Percentiles rank a stretch among this genome's conserved stretches.
These are phyloP conservation scores for Carallia brachiata DNA, from an alignment of 345 rosid species.

Conservation along the genomic window DNA sequence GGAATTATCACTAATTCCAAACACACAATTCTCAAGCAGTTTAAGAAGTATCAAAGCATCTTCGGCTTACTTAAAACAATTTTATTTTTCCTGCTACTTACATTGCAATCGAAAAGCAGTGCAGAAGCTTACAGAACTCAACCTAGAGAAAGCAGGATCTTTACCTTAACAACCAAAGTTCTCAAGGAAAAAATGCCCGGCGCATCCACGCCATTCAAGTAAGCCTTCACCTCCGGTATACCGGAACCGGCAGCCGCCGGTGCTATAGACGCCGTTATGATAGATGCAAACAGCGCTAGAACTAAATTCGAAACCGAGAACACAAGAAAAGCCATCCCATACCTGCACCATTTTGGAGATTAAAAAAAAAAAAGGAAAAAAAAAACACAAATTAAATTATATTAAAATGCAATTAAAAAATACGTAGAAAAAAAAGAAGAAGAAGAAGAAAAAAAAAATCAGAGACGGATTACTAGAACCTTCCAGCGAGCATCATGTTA, in stretches of 20 bases:
- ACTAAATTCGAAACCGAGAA: constrained; percentile 64
- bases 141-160: neutral
- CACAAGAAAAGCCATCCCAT: constrained; percentile 58
- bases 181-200: constrained; percentile 68
- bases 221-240: constrained; percentile 94
- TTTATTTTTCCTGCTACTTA: neutral
- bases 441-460: neutral
- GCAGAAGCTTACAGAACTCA: neutral
- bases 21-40: no score
- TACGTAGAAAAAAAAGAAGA: neutral
- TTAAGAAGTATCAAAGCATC: no score
- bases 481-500: constrained; percentile 66
- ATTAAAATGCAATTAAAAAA: neutral
- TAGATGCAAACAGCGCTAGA: constrained; percentile 65
- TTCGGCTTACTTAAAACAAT: neutral
- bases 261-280: constrained; percentile 60
- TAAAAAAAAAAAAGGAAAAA: neutral
- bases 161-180: constrained; percentile 75
- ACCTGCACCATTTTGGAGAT: constrained; percentile 39
- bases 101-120: neutral
- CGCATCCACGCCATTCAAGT: constrained; percentile 92
- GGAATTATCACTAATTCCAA: no score
- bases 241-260: constrained; percentile 97
- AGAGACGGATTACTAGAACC: constrained; percentile 30
- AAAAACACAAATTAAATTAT: neutral